phyloP scores from a whole-genome alignment of 75 land plant species.

The Pseudotsuga menziesii region DNA sequence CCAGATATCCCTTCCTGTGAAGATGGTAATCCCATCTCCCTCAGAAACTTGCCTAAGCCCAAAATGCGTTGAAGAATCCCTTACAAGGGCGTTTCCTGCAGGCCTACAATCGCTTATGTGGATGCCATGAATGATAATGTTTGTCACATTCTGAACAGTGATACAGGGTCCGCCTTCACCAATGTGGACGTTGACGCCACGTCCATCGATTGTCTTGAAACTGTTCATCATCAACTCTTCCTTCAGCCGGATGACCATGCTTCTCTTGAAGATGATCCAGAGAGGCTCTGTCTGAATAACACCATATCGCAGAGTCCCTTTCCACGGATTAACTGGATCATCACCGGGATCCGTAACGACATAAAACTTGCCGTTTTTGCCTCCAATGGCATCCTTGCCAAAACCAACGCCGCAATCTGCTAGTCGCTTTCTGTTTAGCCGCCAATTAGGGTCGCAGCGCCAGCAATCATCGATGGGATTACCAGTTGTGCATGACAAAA shows the following conservation, averaged over 20 bases:
- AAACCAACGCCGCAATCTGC: slow-evolving; percentile 58
- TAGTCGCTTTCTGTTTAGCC: slow-evolving; percentile 23
- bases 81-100: slow-evolving; percentile 20
- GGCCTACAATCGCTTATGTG: slow-evolving; percentile 27
- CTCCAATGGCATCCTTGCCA: slow-evolving; percentile 51
- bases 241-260: slow-evolving; percentile 47
- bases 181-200: slow-evolving; percentile 52
- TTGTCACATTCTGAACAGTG: slow-evolving; percentile 31
- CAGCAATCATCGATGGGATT: slow-evolving; percentile 73
- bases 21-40: slow-evolving; percentile 52
- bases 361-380: slow-evolving; percentile 37
- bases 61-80: slow-evolving; percentile 23
- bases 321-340: slow-evolving; percentile 35
- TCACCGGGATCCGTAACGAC: slow-evolving; percentile 52
- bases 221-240: slow-evolving; percentile 48
- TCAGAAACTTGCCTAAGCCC: slow-evolving; percentile 28
- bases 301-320: slow-evolving; percentile 61
- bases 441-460: slow-evolving; percentile 45
- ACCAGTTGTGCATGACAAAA: slow-evolving; percentile 32
- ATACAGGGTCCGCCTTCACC: slow-evolving; percentile 36
- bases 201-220: slow-evolving; percentile 61
- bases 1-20: slow-evolving; percentile 40
- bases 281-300: slow-evolving; percentile 52
- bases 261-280: slow-evolving; percentile 49
- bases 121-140: too few relatives aligned